phyloP scores from a whole-genome alignment of 192 early-diverging fungal genomes.

The Hyaloraphidium curvatum region DNA sequence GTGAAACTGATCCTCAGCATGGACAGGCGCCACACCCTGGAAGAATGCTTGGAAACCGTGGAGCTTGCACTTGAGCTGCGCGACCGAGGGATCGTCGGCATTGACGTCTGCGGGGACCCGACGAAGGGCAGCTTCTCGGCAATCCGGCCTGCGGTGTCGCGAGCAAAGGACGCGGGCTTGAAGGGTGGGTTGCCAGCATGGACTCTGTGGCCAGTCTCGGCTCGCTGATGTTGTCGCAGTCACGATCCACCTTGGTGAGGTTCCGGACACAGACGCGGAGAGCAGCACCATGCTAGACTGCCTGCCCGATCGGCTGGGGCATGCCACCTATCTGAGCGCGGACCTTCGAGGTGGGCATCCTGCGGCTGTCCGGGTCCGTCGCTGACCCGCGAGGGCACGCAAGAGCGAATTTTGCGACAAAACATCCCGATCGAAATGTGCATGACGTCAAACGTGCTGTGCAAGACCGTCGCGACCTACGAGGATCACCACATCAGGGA shows the following conservation, averaged over 20 bases:
- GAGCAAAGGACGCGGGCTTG: slow-evolving; percentile 23
- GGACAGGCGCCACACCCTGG: slow-evolving; percentile 25
- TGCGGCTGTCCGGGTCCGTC: no score
- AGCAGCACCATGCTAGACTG: slow-evolving; percentile 13
- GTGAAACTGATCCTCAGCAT: slow-evolving; percentile 29
- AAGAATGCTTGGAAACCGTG: slow-evolving; percentile 25
- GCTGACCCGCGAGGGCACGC: no score
- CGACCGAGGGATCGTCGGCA: slow-evolving; percentile 22
- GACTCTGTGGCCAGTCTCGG: no score
- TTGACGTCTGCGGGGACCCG: slow-evolving; percentile 41
- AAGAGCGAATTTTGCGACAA: slow-evolving; percentile 10
- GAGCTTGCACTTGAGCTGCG: slow-evolving; percentile 24
- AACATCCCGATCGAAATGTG: slow-evolving; percentile 36
- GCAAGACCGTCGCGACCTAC: slow-evolving; percentile 26
- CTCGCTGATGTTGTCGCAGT: slow-evolving; percentile 7
- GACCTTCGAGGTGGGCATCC: slow-evolving; percentile 5
- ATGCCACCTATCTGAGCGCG: slow-evolving; percentile 27
- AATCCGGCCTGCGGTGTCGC: no score
- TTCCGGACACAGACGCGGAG: slow-evolving; percentile 23
- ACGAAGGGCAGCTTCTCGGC: slow-evolving; percentile 19
- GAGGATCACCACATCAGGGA: slow-evolving; percentile 32
- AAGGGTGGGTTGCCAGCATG: no score
- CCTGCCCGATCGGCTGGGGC: slow-evolving; percentile 30
- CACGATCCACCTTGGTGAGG: slow-evolving; percentile 33
- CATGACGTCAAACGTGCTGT: slow-evolving; percentile 39